Evolutionary conservation across 768 basidiomycete species (phyloP).

Genomic region (Suillus bovinus): DNA sequence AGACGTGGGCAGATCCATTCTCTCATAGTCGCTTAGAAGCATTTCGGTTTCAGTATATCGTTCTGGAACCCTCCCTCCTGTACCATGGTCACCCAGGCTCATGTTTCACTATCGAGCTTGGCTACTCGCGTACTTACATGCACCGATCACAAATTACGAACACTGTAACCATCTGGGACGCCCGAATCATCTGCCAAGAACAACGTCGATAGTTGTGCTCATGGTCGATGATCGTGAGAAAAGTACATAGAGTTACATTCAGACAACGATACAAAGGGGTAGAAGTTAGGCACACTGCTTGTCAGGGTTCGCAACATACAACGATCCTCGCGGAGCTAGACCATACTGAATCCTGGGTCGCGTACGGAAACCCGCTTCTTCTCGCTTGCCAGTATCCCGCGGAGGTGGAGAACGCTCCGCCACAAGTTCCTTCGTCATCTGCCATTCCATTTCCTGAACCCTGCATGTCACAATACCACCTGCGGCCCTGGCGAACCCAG

Average conservation of each 20-base stretch:
- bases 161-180: background rate
- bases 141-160: background rate
- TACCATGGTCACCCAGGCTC: too few species aligned
- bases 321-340: conserved; percentile 57
- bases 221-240: too few species aligned
- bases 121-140: background rate
- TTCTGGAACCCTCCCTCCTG: too few species aligned
- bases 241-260: too few species aligned
- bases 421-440: conserved; percentile 54
- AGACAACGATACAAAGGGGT: conserved; percentile 16
- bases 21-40: background rate
- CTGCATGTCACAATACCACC: conserved; percentile 46
- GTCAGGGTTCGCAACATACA: conserved; percentile 79
- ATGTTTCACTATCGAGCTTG: background rate
- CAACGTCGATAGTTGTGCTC: background rate
- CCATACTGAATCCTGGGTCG: conserved; percentile 57
- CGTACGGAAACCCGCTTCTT: conserved; percentile 42
- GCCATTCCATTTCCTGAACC: conserved; percentile 59
- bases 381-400: conserved; percentile 43
- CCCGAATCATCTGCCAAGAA: background rate
- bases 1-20: conserved; percentile 8
- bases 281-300: conserved; percentile 9
- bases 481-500: conserved; percentile 12
- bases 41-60: background rate
- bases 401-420: conserved; percentile 33